Conservation (phyloP, 2,329 filamentous ascomycete genomes). For the Exutisphaerella laricina region DNA sequence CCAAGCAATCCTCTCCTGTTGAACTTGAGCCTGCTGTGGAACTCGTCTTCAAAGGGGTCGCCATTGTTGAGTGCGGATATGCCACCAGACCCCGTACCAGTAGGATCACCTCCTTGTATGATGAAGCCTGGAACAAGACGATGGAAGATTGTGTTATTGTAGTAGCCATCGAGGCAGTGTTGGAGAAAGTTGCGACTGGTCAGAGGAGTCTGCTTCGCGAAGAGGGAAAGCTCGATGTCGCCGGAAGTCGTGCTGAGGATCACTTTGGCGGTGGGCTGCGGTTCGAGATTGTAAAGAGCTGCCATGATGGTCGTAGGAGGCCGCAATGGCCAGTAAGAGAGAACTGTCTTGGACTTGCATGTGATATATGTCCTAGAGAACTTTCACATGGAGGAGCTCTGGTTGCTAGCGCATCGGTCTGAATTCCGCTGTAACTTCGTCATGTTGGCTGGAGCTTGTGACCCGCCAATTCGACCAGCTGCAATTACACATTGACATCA, state of each 20-base stretch:
- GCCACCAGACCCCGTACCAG: constrained; percentile 84
- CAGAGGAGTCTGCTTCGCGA: constrained; percentile 87
- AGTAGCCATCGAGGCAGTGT: constrained; percentile 90
- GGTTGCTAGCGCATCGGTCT: no score
- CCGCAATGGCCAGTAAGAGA: background rate
- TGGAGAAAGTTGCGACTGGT: constrained; percentile 95
- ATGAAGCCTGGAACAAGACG: constrained; percentile 88
- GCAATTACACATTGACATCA: no score
- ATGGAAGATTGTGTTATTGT: constrained; percentile 90
- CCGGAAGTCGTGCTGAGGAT: constrained; percentile 85
- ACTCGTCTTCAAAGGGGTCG: constrained; percentile 77
- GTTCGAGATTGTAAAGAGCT: constrained; percentile 87
- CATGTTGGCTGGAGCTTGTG: background rate
- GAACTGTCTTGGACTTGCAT: constrained; percentile 10
- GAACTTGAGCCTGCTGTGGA: constrained; percentile 88
- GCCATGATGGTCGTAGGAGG: constrained; percentile 57
- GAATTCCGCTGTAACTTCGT: no score
- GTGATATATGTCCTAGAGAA: constrained; percentile 3
- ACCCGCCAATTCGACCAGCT: no score
- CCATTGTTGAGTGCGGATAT: constrained; percentile 88
- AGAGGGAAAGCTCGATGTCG: constrained; percentile 86
- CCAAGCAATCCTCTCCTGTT: constrained; percentile 83
- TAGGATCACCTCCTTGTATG: constrained; percentile 90
- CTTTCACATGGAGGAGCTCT: constrained; percentile 4
- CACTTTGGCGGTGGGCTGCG: constrained; percentile 86